Base-by-base conservation (phyloP, 441 rosid species). In the Jatropha podagrica region DNA sequence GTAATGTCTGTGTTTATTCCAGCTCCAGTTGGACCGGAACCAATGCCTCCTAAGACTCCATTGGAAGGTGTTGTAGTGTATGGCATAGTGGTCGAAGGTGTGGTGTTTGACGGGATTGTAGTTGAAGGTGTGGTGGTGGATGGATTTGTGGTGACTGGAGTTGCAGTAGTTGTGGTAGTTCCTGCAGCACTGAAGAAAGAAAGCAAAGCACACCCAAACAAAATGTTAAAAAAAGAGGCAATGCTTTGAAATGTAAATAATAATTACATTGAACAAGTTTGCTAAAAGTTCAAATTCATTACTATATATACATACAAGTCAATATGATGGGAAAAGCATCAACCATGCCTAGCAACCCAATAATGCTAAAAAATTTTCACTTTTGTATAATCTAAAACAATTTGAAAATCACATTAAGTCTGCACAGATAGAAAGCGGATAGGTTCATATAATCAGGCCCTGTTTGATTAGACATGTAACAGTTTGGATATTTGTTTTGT, bases 1-100 rank as follows among this genome's bases (percentile, higher is more conserved):
- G 85, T 80, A 65, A 85, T 76, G 77, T 94, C 97, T 23, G 88
- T 87, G 82, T 92, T 90, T 20, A 86, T 79, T 69, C 95, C 89
- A 0, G 87, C 63, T 27, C 86, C 86, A 4, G 89, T 71, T 9
- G 97, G 94, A 60, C 85, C 89, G 0, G 83, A 81, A 75, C 90
- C 85, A n/a, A 70, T 81, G 63, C 83, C 89, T 79, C 91, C 92
- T 56, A 91, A 69, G 46, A 81, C 90, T 76, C 97, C 98, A 3
- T 79, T 89, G 20, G 90, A 74, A 13, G 93, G 86, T 18, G 88
- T 87, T 20, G 86, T 77, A 2, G 85, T 56, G 78, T 83, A 93
- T 1, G 97, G 90, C 7, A 81, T 73, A 7, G 87, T 71, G 37
- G 84, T 81, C 3, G 86, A 49, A 0, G 86, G 77, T 2, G 86